Evolutionary conservation across 768 basidiomycete genomes (phyloP), one percentile per base, ranked within the genome.

Genomic region (Scleroderma citrinum): DNA sequence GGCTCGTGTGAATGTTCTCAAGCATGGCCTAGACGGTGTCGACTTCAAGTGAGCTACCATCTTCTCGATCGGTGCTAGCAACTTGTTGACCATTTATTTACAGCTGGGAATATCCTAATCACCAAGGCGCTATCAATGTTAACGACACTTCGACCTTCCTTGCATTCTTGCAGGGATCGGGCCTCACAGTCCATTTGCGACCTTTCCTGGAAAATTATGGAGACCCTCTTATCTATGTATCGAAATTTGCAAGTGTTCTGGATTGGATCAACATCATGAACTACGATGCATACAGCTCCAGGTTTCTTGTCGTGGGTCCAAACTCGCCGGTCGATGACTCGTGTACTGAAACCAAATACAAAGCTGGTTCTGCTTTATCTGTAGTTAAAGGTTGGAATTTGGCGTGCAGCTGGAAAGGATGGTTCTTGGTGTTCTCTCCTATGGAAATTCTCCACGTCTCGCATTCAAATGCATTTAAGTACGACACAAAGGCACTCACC

Each of bases 31-130:
- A 1, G 81, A 82, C 51, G 82, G 83, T 13, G 64, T 87, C 43
- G 77, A 56, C 19, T 64, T 68, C 31, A 61, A 63, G 65, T 68
- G 47, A 1, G 62, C 46, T 3, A 10, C 20, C 7, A 12, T 16
- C 19, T 42, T 42, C 2, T 26, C 3, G 31, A 29, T 29, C 26
- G 26, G 11, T 19, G 16, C 39, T 7, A 30, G 17, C 17, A n/a
- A 38, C 1, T 1, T 21, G 17, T 41, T 60, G 5, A 64, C 3
- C 14, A 64, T 2, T 14, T 16, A 19, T 71, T 51, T 47, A 13
- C 35, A 92, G 89, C 59, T 94, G 92, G 91, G 92, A 95, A 66
- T 92, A 86, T 61, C 92, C 92, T 1, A 78, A 74, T 47, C 56
- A 66, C 5, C 67, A 72, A 44, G 90, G 91, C 30, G 63, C 63